A percentile compares a stretch with the other conserved stretches of the same genome.
Conservation (phyloP, 192 early-diverging fungal species). For the Paraglomus brasilianum region DNA sequence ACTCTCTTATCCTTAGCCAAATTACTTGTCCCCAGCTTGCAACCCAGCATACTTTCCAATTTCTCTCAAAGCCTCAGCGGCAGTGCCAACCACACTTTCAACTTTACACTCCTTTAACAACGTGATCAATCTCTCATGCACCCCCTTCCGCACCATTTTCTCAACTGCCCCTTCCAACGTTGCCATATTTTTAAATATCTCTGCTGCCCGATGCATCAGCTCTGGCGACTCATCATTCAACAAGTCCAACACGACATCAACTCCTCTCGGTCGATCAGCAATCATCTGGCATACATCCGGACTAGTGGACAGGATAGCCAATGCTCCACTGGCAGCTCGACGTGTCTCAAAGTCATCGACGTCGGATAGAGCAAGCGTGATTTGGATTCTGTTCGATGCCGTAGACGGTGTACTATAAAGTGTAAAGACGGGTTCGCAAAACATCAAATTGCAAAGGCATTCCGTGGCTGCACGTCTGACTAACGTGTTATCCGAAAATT, state of each 20-base stretch:
- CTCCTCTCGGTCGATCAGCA: slow-evolving; percentile 51
- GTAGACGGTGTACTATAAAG: slow-evolving; percentile 58
- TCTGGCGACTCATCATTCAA: slow-evolving; percentile 55
- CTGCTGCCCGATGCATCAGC: slow-evolving; percentile 68
- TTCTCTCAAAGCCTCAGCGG: slow-evolving; percentile 57
- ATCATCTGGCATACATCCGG: slow-evolving; percentile 58
- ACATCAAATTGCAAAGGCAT: slow-evolving; percentile 91
- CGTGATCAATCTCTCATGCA: slow-evolving; percentile 44
- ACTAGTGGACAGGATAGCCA: slow-evolving; percentile 75
- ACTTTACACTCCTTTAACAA: slow-evolving; percentile 49
- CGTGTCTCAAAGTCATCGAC: slow-evolving; percentile 82
- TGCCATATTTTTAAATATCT: slow-evolving; percentile 70
- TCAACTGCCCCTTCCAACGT: slow-evolving; percentile 46
- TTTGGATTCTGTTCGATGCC: slow-evolving; percentile 60
- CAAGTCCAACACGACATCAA: slow-evolving; percentile 54
- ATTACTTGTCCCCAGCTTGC: no score
- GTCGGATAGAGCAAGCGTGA: slow-evolving; percentile 84
- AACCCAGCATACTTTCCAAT: slow-evolving; percentile 49
- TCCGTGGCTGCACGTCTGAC: slow-evolving; percentile 89
- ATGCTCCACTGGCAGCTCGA: slow-evolving; percentile 79
- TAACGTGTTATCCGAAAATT: slow-evolving; percentile 78
- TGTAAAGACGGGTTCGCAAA: slow-evolving; percentile 76
- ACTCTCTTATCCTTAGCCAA: no score
- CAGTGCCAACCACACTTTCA: slow-evolving; percentile 49
- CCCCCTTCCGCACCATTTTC: slow-evolving; percentile 47